Percentiles rank a stretch among this genome's conserved stretches.
These are phyloP conservation scores for Boletales sp. DNA, from an alignment of 768 basidiomycete species.

Conservation along the genomic window DNA sequence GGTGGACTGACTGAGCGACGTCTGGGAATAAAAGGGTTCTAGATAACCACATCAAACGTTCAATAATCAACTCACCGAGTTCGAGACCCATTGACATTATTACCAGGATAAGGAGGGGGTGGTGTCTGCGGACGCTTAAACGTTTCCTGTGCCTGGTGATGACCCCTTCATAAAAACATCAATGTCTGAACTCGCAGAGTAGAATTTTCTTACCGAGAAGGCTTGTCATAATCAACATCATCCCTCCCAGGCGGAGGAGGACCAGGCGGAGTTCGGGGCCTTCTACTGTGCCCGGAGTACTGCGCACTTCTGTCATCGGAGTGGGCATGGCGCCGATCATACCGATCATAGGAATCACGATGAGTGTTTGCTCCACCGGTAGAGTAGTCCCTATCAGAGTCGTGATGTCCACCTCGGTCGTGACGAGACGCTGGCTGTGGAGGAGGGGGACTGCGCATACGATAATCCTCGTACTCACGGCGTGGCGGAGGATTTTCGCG, in stretches of 20 bases:
- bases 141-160: slow-evolving; percentile 23
- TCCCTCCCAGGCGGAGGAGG: slow-evolving; percentile 54
- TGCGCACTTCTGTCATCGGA: slow-evolving; percentile 40
- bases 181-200: neutral
- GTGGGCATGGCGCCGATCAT: slow-evolving; percentile 45
- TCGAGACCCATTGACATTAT: slow-evolving; percentile 39
- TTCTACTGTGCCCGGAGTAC: slow-evolving; percentile 46
- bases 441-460: slow-evolving; percentile 48
- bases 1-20: slow-evolving; percentile 73
- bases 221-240: slow-evolving; percentile 65
- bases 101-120: slow-evolving; percentile 49
- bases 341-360: slow-evolving; percentile 59
- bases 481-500: slow-evolving; percentile 55
- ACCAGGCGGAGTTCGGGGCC: slow-evolving; percentile 53
- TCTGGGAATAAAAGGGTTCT: slow-evolving; percentile 30
- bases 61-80: slow-evolving; percentile 32
- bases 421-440: slow-evolving; percentile 49
- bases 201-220: slow-evolving; percentile 45
- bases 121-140: slow-evolving; percentile 54
- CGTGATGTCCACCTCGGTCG: slow-evolving; percentile 40
- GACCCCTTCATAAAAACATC: slow-evolving; percentile 7
- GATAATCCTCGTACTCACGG: slow-evolving; percentile 72
- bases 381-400: slow-evolving; percentile 40
- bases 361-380: slow-evolving; percentile 40
- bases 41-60: neutral